Conservation (phyloP, 2,329 filamentous ascomycete species). For the Phialophora macrospora region DNA sequence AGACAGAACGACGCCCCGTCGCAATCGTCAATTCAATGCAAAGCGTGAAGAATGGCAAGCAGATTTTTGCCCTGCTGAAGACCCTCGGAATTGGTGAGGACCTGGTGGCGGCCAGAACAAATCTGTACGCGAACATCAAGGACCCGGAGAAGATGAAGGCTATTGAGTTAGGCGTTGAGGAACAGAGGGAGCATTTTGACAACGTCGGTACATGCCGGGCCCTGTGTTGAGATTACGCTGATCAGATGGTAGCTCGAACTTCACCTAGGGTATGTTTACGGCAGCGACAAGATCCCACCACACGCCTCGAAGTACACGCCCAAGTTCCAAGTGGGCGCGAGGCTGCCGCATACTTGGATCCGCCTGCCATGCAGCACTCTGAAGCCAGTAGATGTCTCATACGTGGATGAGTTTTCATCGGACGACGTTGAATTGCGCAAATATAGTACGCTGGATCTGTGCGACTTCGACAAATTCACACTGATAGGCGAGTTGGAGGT, state of each 20-base stretch:
- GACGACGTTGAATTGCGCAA: conserved; percentile 40
- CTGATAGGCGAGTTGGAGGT: conserved; percentile 38
- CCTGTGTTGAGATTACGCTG: neutral
- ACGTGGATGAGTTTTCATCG: conserved; percentile 43
- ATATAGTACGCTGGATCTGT: conserved; percentile 49
- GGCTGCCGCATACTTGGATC: conserved; percentile 52
- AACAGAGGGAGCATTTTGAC: conserved; percentile 33
- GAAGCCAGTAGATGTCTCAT: conserved; percentile 44
- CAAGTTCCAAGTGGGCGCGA: conserved; percentile 47
- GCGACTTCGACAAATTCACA: conserved; percentile 43
- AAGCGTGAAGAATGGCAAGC: conserved; percentile 52
- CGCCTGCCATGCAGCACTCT: conserved; percentile 19
- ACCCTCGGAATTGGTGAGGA: conserved; percentile 46
- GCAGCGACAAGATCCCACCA: conserved; percentile 42
- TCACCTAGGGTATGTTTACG: conserved; percentile 54
- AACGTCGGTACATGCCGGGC: conserved; percentile 16
- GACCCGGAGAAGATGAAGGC: conserved; percentile 39
- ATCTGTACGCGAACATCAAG: conserved; percentile 23
- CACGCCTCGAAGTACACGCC: conserved; percentile 48
- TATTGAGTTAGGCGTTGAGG: conserved; percentile 41
- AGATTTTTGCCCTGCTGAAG: conserved; percentile 52
- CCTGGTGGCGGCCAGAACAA: conserved; percentile 29
- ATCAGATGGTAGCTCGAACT: conserved; percentile 43
- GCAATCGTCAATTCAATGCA: conserved; percentile 50
- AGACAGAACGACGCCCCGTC: conserved; percentile 47